phyloP scores from a whole-genome alignment of 208 protist species.

The Trypanosoma platydactyli region DNA sequence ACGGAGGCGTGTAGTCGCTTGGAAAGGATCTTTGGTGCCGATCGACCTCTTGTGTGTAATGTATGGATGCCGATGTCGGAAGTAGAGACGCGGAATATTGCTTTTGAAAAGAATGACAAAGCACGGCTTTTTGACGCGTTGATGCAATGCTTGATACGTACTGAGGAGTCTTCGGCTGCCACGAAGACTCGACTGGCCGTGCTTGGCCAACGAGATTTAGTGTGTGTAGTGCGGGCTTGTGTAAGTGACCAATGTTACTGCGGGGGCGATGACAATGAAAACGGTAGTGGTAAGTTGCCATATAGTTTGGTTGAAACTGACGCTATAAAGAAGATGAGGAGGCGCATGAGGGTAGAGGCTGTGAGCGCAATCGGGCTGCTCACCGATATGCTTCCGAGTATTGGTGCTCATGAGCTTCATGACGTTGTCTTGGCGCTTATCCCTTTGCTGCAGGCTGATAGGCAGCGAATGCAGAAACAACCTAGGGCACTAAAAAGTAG shows the following conservation, averaged over 20 bases:
- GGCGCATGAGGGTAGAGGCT: not conserved
- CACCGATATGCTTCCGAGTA: constrained; percentile 32
- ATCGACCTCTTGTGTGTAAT: constrained; percentile 24
- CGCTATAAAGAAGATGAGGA: not conserved
- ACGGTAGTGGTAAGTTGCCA: not conserved
- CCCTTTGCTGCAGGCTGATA: not conserved
- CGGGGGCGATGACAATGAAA: not conserved
- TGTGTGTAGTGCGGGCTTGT: constrained; percentile 20
- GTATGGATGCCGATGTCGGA: constrained; percentile 19
- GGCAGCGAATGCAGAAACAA: not conserved
- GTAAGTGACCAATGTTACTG: not conserved
- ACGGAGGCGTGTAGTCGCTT: not conserved
- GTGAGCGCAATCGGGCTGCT: constrained; percentile 23
- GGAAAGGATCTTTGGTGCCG: constrained; percentile 18
- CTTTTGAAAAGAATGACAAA: constrained; percentile 5
- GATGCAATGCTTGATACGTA: constrained; percentile 26
- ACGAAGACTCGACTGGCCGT: constrained; percentile 21
- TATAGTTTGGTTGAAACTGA: not conserved
- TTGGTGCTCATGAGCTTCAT: constrained; percentile 19
- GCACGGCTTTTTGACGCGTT: constrained; percentile 17
- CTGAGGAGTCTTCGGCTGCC: constrained; percentile 20
- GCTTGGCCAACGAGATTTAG: constrained; percentile 28
- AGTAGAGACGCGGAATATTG: not conserved
- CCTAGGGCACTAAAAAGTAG: not conserved
- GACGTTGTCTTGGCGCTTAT: constrained; percentile 25